Evolutionary conservation across 306 rosid genomes (phyloP).

Genomic region (Boehmeria nivea): DNA sequence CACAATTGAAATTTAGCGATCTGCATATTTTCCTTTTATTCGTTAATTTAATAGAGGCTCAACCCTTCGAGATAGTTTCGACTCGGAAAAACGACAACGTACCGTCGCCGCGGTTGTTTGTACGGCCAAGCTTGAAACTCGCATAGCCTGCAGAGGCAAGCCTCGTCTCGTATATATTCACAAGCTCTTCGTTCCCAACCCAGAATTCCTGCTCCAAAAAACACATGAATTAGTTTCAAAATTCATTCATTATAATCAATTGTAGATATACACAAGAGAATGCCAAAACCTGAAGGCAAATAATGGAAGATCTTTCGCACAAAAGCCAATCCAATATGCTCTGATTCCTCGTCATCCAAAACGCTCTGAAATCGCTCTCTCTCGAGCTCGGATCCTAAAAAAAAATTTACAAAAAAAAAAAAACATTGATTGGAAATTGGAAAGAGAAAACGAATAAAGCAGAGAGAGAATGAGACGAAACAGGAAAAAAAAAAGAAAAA

Average conservation of each 20-base stretch:
- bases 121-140: slow-evolving; percentile 78
- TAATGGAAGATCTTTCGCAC: slow-evolving; percentile 78
- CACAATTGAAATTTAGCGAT: too few species aligned
- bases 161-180: slow-evolving; percentile 64
- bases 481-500: not conserved
- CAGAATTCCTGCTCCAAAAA: slow-evolving; percentile 54
- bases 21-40: too few species aligned
- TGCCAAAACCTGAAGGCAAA: slow-evolving; percentile 88
- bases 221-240: not conserved
- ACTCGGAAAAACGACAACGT: slow-evolving; percentile 10
- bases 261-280: not conserved
- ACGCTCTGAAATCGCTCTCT: slow-evolving; percentile 65
- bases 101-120: slow-evolving; percentile 99
- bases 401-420: not conserved
- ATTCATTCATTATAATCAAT: not conserved
- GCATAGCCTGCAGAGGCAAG: slow-evolving; percentile 71
- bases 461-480: not conserved
- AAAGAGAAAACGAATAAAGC: not conserved
- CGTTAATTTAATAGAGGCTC: too few species aligned
- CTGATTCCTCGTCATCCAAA: slow-evolving; percentile 82
- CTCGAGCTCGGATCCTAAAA: slow-evolving; percentile 65
- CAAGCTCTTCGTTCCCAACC: slow-evolving; percentile 85
- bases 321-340: slow-evolving; percentile 75
- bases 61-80: too few species aligned
- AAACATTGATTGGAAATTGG: not conserved